Evolutionary conservation across 2,329 filamentous ascomycete genomes (phyloP), one percentile per base, ranked within the genome.

Genomic region (Calonectria naviculata): DNA sequence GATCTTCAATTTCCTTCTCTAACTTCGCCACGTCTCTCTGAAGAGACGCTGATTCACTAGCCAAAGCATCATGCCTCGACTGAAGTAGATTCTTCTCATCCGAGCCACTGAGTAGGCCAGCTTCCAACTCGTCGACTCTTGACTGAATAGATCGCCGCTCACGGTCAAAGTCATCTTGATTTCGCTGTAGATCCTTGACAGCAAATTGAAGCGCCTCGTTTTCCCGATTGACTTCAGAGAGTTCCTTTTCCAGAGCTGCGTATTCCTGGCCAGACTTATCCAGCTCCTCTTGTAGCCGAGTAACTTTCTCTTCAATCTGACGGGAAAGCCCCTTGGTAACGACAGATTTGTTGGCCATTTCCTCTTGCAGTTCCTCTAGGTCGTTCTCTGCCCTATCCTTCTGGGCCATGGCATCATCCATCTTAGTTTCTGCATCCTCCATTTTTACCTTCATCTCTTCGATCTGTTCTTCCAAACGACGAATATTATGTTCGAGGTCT

Each of bases 331-430:
- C 93, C 79, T 93, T 95, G 15, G 93, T 93, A 65, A 91, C 90
- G 42, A 95, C 88, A 0, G 93, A 95, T 76, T 95, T 95, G 82
- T 95, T 92, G 26, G 93, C 89, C 88, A 95, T 90, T 77, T 95
- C 93, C 65, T 94, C 92, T 72, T 94, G 93, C 28, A 95, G 86
- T 77, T 93, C 90, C 75, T 91, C 87, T 19, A 93, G 83, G 70
- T 93, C 88, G 8, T 83, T 84, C 75, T 91, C 89, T 2, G 90
- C 90, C 34, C 88, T 86, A 26, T 89, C 85, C 74, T 89, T 90
- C 67, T 91, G 87, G 1, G 84, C 79, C 9, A 87, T 71, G 0
- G 90, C 89, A 65, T 89, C 85, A 36, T 90, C 84, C 24, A 89
- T 82, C 74, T 88, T 49, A 10, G 54, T 44, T 47, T 62, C 68